Conservation (phyloP, 495 filamentous ascomycete genomes). For the Extremus antarcticus region DNA sequence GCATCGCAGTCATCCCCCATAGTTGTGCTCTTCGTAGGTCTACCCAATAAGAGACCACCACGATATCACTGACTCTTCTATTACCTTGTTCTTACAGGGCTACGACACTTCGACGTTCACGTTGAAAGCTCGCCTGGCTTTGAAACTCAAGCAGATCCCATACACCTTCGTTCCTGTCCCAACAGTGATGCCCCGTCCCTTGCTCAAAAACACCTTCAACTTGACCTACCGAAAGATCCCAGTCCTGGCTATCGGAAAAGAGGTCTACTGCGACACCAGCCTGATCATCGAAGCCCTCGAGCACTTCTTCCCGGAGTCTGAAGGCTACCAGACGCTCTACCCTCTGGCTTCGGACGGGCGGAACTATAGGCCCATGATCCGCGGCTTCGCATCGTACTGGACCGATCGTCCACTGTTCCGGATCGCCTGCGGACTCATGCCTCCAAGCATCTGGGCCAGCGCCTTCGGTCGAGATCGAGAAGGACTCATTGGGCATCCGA, state of each 20-base stretch:
- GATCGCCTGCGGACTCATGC: constrained; percentile 27
- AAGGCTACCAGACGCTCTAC: constrained; percentile 19
- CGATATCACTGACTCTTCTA: background rate
- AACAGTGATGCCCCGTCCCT: constrained; percentile 22
- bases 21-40: background rate
- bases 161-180: constrained; percentile 22
- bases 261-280: constrained; percentile 28
- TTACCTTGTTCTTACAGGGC: background rate
- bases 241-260: constrained; percentile 26
- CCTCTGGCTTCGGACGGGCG: constrained; percentile 12
- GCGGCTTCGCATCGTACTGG: constrained; percentile 20
- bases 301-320: constrained; percentile 20
- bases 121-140: constrained; percentile 20
- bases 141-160: constrained; percentile 21
- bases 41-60: too few relatives aligned
- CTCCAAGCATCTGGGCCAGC: constrained; percentile 24
- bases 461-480: constrained; percentile 24
- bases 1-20: background rate
- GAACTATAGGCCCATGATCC: constrained; percentile 15
- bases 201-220: constrained; percentile 17
- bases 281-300: constrained; percentile 29
- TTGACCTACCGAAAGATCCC: constrained; percentile 31
- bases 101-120: constrained; percentile 22
- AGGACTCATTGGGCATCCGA: constrained; percentile 24
- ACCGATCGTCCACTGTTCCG: constrained; percentile 25